phyloP scores from a whole-genome alignment of 2,329 filamentous ascomycete species.

The Pseudonectria foliicola region DNA sequence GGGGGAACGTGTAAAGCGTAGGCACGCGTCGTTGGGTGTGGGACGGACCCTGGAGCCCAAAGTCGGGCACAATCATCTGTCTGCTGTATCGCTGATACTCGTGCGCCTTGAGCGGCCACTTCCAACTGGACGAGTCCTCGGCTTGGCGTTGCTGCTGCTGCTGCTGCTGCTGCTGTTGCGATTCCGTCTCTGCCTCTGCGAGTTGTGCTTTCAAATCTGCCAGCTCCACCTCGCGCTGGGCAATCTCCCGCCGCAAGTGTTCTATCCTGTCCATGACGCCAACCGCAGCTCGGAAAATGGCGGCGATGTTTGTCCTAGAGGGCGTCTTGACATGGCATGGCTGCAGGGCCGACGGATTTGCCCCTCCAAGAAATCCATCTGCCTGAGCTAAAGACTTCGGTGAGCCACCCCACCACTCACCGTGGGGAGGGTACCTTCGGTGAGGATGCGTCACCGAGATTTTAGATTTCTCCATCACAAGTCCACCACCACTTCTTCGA shows the following conservation, averaged over 20 bases:
- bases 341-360: too few relatives aligned
- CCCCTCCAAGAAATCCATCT: too few relatives aligned
- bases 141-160: too few relatives aligned
- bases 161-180: constrained; percentile 8
- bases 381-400: too few relatives aligned
- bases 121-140: constrained; percentile 26
- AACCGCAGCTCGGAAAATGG: not conserved
- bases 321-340: too few relatives aligned
- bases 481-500: not conserved
- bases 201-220: constrained; percentile 38
- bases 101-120: constrained; percentile 62
- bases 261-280: constrained; percentile 33
- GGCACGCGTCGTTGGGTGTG: too few relatives aligned
- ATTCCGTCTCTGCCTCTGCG: constrained; percentile 30
- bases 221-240: constrained; percentile 41
- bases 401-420: too few relatives aligned
- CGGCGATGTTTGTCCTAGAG: too few relatives aligned
- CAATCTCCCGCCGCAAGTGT: constrained; percentile 40
- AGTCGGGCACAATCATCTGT: constrained; percentile 79
- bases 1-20: too few relatives aligned
- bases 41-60: constrained; percentile 65
- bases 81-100: constrained; percentile 86
- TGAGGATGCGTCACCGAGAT: too few relatives aligned
- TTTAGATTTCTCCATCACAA: too few relatives aligned
- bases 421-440: too few relatives aligned